Evolutionary conservation across 305 asterid species (phyloP), one percentile per base, ranked within the genome.

Genomic region (Andrographis paniculata): DNA sequence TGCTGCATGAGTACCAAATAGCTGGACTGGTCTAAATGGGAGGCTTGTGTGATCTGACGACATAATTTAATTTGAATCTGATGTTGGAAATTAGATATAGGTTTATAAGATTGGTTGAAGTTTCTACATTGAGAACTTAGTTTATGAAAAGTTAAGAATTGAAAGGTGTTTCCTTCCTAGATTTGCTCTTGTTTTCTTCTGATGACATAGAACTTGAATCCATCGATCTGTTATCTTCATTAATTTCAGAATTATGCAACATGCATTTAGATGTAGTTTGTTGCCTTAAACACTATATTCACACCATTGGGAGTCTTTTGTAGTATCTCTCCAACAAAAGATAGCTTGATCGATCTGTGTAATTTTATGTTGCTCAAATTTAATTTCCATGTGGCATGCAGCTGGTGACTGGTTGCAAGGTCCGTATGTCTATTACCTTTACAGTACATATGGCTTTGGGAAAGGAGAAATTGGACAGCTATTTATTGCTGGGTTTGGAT

Each of bases 321-420:
- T 24, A n/a, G n/a, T n/a, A n/a, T n/a, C n/a, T n/a, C n/a, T n/a
- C n/a, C n/a, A n/a, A 8, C 30, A 24, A 24, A 24, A 3, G 30
- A 8, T 24, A 8, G 8, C 8, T 4, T 24, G 30, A 24, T 24
- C 6, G 8, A 3, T 30, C 30, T 18, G 14, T 6, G 42, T 13
- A 52, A 7, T 45, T 45, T 9, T 39, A 8, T 52, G 14, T 28
- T 24, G 6, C 12, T 5, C 15, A 70, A 47, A 6, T 23, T 60
- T 53, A 24, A 39, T 40, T 47, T 77, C 50, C 46, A 18, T 62
- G 48, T 55, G 75, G 55, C 60, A 11, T 42, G 71, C 61, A 87
- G 97, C 97, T 16, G 97, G 97, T 58, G 97, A 87, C 71, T 87
- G 97, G 97, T 61, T 87, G 76, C 97, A 87, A 68, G 97, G 97